Percentiles rank a stretch among this genome's conserved stretches.
These are phyloP conservation scores for Stephania cephalantha DNA, from an alignment of 164 flowering plant species.

Conservation along the genomic window DNA sequence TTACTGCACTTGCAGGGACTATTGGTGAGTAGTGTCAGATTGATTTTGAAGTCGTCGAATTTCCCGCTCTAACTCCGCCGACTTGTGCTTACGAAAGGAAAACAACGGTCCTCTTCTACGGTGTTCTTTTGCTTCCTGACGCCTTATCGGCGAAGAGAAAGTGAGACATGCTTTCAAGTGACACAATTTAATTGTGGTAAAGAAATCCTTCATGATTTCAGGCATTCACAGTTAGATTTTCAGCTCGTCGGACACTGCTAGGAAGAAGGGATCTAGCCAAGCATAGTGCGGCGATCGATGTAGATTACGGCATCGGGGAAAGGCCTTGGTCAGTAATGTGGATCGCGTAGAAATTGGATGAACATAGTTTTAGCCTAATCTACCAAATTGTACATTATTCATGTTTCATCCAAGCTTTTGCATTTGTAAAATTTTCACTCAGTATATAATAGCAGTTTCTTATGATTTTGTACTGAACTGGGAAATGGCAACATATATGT, in stretches of 20 bases:
- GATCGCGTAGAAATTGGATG: too few relatives aligned
- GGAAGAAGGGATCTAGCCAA: too few relatives aligned
- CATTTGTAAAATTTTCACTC: too few relatives aligned
- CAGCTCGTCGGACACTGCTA: too few relatives aligned
- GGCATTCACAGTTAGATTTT: background rate
- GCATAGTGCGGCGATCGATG: too few relatives aligned
- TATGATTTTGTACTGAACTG: background rate
- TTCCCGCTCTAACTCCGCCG: background rate
- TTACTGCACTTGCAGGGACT: conserved; percentile 23
- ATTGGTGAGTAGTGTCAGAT: conserved; percentile 16
- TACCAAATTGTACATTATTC: too few relatives aligned
- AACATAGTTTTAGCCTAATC: too few relatives aligned
- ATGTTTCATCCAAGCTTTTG: too few relatives aligned
- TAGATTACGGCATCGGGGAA: too few relatives aligned
- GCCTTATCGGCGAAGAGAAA: background rate
- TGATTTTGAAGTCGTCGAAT: background rate
- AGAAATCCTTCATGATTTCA: too few relatives aligned
- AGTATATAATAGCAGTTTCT: background rate
- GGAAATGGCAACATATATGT: background rate
- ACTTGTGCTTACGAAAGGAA: background rate
- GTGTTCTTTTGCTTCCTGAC: background rate
- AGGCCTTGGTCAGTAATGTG: too few relatives aligned
- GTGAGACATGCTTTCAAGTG: background rate
- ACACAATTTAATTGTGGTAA: background rate
- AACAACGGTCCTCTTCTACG: background rate